Evolutionary conservation across 2,329 filamentous ascomycete species (phyloP), one percentile per base, ranked within the genome.

Genomic region (Didymellaceae sp.): DNA sequence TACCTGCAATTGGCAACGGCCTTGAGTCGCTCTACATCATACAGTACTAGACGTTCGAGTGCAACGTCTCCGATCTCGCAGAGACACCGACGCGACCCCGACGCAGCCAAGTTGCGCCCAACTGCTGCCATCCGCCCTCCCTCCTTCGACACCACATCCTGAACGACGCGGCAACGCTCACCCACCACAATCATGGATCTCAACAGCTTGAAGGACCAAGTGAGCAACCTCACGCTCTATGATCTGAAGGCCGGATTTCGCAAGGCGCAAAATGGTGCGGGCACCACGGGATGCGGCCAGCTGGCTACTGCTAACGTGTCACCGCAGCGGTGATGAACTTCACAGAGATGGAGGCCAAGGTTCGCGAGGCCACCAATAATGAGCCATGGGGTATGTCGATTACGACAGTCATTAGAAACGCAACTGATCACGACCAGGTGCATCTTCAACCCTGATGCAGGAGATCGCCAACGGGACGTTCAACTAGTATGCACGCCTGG

Each of bases 401-500:
- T n/a, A 8, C 3, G 5, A 6, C n/a, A 5, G 3, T 13, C 10
- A 3, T 11, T 16, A 5, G 9, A 16, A n/a, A 35, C 30, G 11
- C 10, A 44, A 42, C 58, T 70, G 45, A 70, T 51, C 14, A 26
- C 17, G 6, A 24, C 18, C 45, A 54, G 71, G 71, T 89, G 88
- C 90, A 42, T 93, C 90, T 8, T 90, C 90, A 37, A 89, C 88
- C 9, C 74, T 89, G 67, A 96, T 97, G 92, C 92, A 97, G 77
- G 94, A 99, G 77, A 99, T 99, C 74, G 91, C 94, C 75, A 96
- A 92, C 75, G 94, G 86, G 67, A 99, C 94, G 52, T 96, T 96
- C 77, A 97, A 93, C 78, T 99, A 97, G 94, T 97, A 80, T 70
- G 90, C 54, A 22, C 28, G 9, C n/a, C 16, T 14, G 33, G 1